These are phyloP conservation scores for Aurantiochytrium sp. DNA, from an alignment of 108 stramenopile genomes.

Conservation along the genomic window DNA sequence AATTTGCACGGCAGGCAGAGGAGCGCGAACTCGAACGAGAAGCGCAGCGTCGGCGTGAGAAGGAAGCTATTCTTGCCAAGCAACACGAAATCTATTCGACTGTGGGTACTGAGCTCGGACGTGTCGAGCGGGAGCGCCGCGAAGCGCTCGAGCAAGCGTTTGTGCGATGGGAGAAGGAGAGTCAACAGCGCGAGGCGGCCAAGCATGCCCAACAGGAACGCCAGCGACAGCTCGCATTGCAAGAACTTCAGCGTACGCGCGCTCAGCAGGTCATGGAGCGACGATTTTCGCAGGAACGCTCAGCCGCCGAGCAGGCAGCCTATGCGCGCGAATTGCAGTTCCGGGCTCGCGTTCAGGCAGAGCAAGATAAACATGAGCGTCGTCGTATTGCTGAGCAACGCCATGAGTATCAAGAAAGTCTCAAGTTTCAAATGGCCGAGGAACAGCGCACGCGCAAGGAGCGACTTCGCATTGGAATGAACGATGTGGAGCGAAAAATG, in stretches of 20 bases:
- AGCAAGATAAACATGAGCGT: not conserved
- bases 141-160: not conserved
- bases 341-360: not conserved
- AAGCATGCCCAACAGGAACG: not conserved
- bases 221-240: not conserved
- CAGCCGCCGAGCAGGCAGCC: not conserved
- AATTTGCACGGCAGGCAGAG: not conserved
- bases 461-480: not conserved
- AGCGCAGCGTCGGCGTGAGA: not conserved
- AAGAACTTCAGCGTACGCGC: not conserved
- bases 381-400: not conserved
- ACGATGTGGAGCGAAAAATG: not conserved
- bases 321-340: not conserved
- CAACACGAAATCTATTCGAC: not conserved
- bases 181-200: not conserved
- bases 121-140: not conserved
- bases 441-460: constrained; percentile 8
- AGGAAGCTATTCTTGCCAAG: not conserved
- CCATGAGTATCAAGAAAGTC: not conserved
- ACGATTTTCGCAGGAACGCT: not conserved
- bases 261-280: not conserved
- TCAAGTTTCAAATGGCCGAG: not conserved
- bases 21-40: not conserved
- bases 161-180: not conserved
- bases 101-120: not conserved